Base-by-base conservation (phyloP, 345 rosid species). In the Microcos paniculata region DNA sequence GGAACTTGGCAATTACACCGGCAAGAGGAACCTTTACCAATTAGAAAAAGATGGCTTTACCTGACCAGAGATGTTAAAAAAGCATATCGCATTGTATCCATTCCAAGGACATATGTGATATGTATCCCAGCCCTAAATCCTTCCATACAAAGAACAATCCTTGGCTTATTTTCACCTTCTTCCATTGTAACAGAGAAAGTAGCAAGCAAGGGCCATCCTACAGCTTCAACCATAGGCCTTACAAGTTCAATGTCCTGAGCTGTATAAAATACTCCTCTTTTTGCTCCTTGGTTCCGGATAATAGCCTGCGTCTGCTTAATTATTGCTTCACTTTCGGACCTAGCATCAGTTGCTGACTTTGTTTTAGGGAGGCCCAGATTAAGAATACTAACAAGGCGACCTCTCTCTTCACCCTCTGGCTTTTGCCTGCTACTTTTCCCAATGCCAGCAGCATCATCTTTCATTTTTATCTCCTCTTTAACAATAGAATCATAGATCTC, bases 41-140 rank as follows among this genome's bases (percentile, higher is more conserved):
- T 23, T 23, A 68, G 56, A 70, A 70, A 28, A 9, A 28, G 74
- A 71, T 62, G 79, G 56, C 46, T 65, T 78, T 82, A 96, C 99
- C 99, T 90, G 83, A 96, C 94, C 82, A 96, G 88, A 38, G 99
- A 96, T 56, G 99, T 96, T 81, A 96, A 82, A 82, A 92, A 96
- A 73, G 99, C 99, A 87, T 92, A 96, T 63, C 99, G 98, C 95
- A 92, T 93, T 69, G 99, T 96, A 85, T 93, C 98, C 99, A 96
- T 96, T 83, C 98, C 95, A 81, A 96, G 92, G 85, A 89, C 93
- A 86, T 84, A 85, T 2, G 97, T 87, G 70, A 96, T 89, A 84
- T 90, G 94, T 85, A 96, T 93, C 61, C 98, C 98, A 88, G 98
- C 97, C 87, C 88, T 96, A 79, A 96, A 96, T 69, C 99, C 99